A percentile compares a stretch with the other conserved stretches of the same genome.
Conservation (phyloP, 768 basidiomycete species). For the Tulasnella sp. region DNA sequence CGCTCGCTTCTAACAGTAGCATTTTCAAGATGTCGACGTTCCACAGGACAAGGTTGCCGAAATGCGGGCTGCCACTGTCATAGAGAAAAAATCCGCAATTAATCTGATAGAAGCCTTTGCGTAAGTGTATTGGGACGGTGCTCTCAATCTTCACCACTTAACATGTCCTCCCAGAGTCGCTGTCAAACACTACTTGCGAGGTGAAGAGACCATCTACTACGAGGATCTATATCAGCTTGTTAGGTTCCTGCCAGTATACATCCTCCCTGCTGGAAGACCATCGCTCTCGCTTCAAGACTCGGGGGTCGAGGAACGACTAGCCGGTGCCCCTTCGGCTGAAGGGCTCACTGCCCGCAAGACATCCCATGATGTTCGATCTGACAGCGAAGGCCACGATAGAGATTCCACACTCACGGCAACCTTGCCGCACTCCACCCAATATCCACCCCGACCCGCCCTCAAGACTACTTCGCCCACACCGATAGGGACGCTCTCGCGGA, state of each 20-base stretch:
- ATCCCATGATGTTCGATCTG: background rate
- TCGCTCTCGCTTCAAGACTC: constrained; percentile 16
- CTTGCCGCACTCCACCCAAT: no score
- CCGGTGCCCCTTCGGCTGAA: background rate
- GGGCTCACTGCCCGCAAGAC: background rate
- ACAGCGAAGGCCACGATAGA: no score
- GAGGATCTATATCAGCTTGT: constrained; percentile 36
- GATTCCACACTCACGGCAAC: no score
- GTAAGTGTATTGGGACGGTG: constrained; percentile 27
- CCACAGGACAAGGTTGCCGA: constrained; percentile 33
- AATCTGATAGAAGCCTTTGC: constrained; percentile 65
- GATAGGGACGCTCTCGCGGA: no score
- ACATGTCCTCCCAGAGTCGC: constrained; percentile 43
- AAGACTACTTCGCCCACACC: background rate
- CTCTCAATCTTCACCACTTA: background rate
- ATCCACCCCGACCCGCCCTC: no score
- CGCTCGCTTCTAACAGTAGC: constrained; percentile 6
- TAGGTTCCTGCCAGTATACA: constrained; percentile 54
- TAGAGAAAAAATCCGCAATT: constrained; percentile 67
- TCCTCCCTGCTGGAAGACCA: constrained; percentile 31
- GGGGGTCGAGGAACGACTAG: background rate
- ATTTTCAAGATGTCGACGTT: constrained; percentile 36
- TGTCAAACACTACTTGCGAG: constrained; percentile 63
- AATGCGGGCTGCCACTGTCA: constrained; percentile 48
- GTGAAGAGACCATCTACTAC: constrained; percentile 43